Conservation (phyloP, 768 basidiomycete genomes). For the Gloeophyllum trabeum region DNA sequence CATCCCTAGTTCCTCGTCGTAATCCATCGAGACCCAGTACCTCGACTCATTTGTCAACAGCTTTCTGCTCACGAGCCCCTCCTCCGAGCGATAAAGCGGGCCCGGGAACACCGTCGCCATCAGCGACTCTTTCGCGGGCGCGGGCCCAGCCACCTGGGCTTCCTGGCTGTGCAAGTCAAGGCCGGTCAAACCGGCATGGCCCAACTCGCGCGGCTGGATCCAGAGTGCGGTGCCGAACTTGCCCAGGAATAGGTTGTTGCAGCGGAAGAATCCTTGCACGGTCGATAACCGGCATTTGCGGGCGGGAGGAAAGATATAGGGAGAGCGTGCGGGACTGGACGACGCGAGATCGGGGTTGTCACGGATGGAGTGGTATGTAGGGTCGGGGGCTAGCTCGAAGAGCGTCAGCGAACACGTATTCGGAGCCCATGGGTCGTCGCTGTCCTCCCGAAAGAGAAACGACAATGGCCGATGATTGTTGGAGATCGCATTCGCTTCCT, state of each 20-base stretch:
- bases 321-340: constrained; percentile 6
- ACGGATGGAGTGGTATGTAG: constrained; percentile 9
- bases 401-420: constrained; percentile 37
- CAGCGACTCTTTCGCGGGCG: constrained; percentile 23
- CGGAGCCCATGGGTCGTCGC: constrained; percentile 49
- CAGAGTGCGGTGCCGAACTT: constrained; percentile 47
- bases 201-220: constrained; percentile 43
- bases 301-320: constrained; percentile 40
- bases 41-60: constrained; percentile 21
- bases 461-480: constrained; percentile 20
- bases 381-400: constrained; percentile 33
- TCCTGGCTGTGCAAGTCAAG: constrained; percentile 14
- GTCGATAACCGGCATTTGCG: constrained; percentile 24
- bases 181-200: constrained; percentile 23
- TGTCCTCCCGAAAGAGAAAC: constrained; percentile 46
- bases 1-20: constrained; percentile 44
- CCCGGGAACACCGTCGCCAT: constrained; percentile 42
- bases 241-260: constrained; percentile 42
- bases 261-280: constrained; percentile 40
- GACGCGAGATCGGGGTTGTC: not conserved
- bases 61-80: constrained; percentile 16
- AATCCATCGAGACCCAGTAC: constrained; percentile 50
- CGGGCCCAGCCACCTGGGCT: constrained; percentile 6
- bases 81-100: constrained; percentile 18
- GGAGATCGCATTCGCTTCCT: not conserved